These are phyloP conservation scores for Tympanopsis confertula DNA, from an alignment of 2,329 filamentous ascomycete species.

Conservation along the genomic window DNA sequence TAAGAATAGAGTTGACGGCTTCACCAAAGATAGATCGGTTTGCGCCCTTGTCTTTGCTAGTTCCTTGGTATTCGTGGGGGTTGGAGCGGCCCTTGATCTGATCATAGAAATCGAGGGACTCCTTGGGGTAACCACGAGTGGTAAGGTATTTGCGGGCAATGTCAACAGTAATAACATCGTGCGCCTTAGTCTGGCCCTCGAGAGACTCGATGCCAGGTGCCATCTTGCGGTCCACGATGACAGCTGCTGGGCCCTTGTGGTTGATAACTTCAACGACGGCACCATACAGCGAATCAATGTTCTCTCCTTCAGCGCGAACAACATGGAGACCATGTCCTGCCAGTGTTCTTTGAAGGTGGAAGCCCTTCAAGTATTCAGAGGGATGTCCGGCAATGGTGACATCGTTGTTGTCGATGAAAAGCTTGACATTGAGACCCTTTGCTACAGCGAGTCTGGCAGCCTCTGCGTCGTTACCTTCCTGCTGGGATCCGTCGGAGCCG, in stretches of 20 bases:
- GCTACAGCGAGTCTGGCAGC: slow-evolving; percentile 23
- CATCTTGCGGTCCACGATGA: slow-evolving; percentile 16
- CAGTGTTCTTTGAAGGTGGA: slow-evolving; percentile 16
- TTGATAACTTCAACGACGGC: slow-evolving; percentile 17
- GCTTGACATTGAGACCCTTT: slow-evolving; percentile 20
- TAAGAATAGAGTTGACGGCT: slow-evolving; percentile 21
- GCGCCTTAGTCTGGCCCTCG: slow-evolving; percentile 19
- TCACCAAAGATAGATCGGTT: slow-evolving; percentile 24
- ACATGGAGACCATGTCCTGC: slow-evolving; percentile 22
- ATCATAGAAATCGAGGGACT: slow-evolving; percentile 19
- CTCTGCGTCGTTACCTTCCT: slow-evolving; percentile 26
- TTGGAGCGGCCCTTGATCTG: slow-evolving; percentile 16
- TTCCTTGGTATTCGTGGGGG: slow-evolving; percentile 18
- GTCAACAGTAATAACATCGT: slow-evolving; percentile 23
- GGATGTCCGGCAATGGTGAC: slow-evolving; percentile 26
- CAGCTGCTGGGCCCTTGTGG: slow-evolving; percentile 17
- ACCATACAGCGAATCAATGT: slow-evolving; percentile 20
- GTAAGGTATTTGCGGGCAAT: slow-evolving; percentile 21
- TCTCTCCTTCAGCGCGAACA: slow-evolving; percentile 19
- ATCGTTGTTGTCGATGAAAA: slow-evolving; percentile 25
- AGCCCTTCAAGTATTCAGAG: slow-evolving; percentile 23
- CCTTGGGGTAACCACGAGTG: slow-evolving; percentile 18
- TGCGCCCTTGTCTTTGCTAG: slow-evolving; percentile 19
- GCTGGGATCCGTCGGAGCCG: slow-evolving; percentile 25
- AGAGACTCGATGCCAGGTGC: slow-evolving; percentile 20